A percentile compares a stretch with the other conserved stretches of the same genome.
Conservation (phyloP, 805 yeast genomes). For the Tetrapisispora iriomotensis region DNA sequence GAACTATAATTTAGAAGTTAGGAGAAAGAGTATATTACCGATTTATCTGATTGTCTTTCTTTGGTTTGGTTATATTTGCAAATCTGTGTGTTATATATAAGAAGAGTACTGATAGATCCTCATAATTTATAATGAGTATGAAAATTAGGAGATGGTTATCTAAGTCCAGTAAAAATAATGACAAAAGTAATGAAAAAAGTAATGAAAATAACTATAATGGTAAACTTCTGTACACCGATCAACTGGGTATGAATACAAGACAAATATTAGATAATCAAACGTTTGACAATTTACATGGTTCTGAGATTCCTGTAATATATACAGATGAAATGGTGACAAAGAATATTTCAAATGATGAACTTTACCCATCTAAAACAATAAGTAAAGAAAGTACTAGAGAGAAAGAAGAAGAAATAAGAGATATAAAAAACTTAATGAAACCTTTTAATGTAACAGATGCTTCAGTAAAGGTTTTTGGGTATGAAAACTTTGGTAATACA, state of each 20-base stretch:
- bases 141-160: conserved; percentile 19
- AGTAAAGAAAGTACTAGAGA: background rate
- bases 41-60: no score
- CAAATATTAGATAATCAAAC: background rate
- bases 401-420: background rate
- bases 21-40: no score
- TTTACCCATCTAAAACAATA: background rate
- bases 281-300: background rate
- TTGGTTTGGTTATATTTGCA: no score
- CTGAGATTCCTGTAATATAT: background rate
- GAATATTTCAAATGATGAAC: conserved; percentile 15
- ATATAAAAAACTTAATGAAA: background rate
- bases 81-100: no score
- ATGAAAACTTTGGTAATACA: conserved; percentile 83
- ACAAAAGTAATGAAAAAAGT: background rate
- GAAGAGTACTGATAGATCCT: no score
- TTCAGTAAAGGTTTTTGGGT: conserved; percentile 59
- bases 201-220: background rate
- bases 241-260: no score
- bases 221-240: no score
- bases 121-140: conserved; percentile 1
- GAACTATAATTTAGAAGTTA: no score
- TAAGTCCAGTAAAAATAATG: background rate
- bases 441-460: conserved; percentile 38
- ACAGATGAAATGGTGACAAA: conserved; percentile 31